Conservation (phyloP, 495 filamentous ascomycete genomes). For the Penicillium coprophilum region DNA sequence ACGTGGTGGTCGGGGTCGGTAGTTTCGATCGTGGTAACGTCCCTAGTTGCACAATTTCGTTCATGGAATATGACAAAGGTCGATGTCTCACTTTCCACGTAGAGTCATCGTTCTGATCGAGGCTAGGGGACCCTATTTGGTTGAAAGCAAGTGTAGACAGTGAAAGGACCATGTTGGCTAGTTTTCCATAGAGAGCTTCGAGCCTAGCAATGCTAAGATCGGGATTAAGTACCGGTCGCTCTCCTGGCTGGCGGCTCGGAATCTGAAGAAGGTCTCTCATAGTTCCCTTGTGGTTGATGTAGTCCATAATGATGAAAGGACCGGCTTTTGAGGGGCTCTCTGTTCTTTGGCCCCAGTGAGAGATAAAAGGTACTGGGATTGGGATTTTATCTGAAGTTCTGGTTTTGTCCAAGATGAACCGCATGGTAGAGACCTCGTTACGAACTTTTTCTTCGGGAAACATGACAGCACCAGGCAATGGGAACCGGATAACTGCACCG, state of each 20-base stretch:
- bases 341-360: slow-evolving; percentile 30
- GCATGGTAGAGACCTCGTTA: slow-evolving; percentile 45
- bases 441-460: slow-evolving; percentile 40
- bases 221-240: slow-evolving; percentile 29
- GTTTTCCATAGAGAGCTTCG: slow-evolving; percentile 30
- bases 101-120: slow-evolving; percentile 23
- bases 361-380: slow-evolving; percentile 38
- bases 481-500: too few relatives aligned
- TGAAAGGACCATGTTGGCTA: slow-evolving; percentile 37
- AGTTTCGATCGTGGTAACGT: slow-evolving; percentile 31
- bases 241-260: slow-evolving; percentile 15
- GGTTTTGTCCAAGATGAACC: slow-evolving; percentile 39
- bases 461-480: slow-evolving; percentile 15
- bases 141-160: slow-evolving; percentile 31
- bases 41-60: slow-evolving; percentile 32
- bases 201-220: slow-evolving; percentile 30
- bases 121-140: slow-evolving; percentile 41
- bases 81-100: slow-evolving; percentile 21
- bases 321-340: slow-evolving; percentile 28
- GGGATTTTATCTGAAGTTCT: slow-evolving; percentile 10
- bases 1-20: slow-evolving; percentile 35
- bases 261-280: slow-evolving; percentile 33
- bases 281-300: slow-evolving; percentile 33
- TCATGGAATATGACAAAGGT: slow-evolving; percentile 31
- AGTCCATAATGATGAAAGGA: slow-evolving; percentile 42